phyloP scores from a whole-genome alignment of 2,329 filamentous ascomycete species.

The Colletotrichum aenigma region DNA sequence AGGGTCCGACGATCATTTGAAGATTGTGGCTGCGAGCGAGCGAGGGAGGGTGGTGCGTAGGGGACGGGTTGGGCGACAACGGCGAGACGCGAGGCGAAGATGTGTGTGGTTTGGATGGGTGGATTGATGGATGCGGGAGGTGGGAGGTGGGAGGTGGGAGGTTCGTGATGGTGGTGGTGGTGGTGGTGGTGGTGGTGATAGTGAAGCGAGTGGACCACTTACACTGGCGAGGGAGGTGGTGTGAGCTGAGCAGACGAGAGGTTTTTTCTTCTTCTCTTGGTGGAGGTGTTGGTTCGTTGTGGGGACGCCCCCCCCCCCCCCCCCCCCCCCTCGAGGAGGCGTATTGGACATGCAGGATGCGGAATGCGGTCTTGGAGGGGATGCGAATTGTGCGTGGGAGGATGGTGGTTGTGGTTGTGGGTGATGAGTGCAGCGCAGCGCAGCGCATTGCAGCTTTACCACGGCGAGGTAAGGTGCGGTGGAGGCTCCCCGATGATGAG shows the following conservation, averaged over 20 bases:
- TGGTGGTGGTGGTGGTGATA: background rate
- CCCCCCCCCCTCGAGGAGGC: background rate
- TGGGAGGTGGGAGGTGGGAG: background rate
- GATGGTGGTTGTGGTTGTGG: background rate
- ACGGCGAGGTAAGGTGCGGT: background rate
- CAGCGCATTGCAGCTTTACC: background rate
- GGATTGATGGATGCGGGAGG: background rate
- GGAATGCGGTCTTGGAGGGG: constrained; percentile 14
- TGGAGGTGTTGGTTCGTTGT: background rate
- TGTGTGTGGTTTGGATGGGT: too few species aligned
- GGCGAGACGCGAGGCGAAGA: background rate
- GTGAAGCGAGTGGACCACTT: background rate
- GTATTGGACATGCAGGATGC: constrained; percentile 10
- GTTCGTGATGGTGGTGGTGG: background rate
- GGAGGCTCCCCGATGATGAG: constrained; percentile 10
- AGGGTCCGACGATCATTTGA: constrained; percentile 20
- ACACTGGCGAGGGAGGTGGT: constrained; percentile 5
- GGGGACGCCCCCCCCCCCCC: background rate
- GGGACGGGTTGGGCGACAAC: background rate
- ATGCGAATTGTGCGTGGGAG: constrained; percentile 15
- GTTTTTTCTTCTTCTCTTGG: background rate
- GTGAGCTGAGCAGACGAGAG: background rate
- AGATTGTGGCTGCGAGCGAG: constrained; percentile 5
- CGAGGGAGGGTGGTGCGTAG: background rate
- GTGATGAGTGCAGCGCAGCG: background rate